Base-by-base conservation (phyloP, 2,329 filamentous ascomycete species). In the Mycosphaerella sp. region DNA sequence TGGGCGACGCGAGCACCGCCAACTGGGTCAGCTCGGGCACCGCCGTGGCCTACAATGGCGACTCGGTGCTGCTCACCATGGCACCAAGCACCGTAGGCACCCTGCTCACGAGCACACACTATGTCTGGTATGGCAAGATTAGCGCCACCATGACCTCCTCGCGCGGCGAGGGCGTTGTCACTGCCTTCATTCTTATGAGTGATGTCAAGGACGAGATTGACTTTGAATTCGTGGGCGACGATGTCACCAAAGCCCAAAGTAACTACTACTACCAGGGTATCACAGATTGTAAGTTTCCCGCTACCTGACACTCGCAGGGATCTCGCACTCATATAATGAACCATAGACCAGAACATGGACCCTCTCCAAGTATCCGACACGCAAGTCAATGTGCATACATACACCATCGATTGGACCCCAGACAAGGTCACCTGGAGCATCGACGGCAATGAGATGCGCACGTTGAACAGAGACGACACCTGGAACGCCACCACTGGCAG, bases 181-280 rank as follows among this genome's bases (percentile, higher is more conserved):
- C 89, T 1, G 91, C 89, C 27, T 98, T 98, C 68, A 98, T 98
- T 68, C 76, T 97, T 66, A 82, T 96, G 70, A 90, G 87, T 32
- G 91, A 97, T 65, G 86, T 94, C 65, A 95, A 96, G 78, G 93
- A 98, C 66, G 93, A 98, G 72, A 95, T 98, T 64, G 93, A 98
- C 73, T 97, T 89, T 68, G 93, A 98, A 70, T 97, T 86, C 68
- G 80, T 98, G 49, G 93, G 93, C 59, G 79, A 79, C 40, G 87
- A 96, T 65, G 75, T 95, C 56, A 66, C 75, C 41, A 80, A 78
- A 56, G 87, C 86, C 14, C 90, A 98, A 75, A 93, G 89, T 67
- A 98, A 98, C 75, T 98, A 84, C 76, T 98, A 96, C 73, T 96
- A 86, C 74, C 90, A 96, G 73, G 93, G 93, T 66, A 85, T 96